A percentile compares a stretch with the other conserved stretches of the same genome.
These are phyloP conservation scores for Gentiana macrophylla DNA, from an alignment of 257 asterid species.

Conservation along the genomic window DNA sequence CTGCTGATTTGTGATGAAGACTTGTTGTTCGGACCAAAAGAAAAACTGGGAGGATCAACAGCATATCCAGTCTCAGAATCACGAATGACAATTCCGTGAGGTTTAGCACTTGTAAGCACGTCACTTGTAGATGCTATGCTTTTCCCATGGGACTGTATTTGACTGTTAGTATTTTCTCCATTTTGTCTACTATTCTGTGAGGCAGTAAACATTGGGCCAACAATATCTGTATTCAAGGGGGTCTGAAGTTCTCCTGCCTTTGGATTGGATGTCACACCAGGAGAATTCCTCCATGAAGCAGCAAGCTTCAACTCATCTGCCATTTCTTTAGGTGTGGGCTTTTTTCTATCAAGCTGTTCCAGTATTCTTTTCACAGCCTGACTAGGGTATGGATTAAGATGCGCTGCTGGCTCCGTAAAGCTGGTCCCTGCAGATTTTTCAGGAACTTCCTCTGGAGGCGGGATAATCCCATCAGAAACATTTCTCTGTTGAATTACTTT, in stretches of 20 bases:
- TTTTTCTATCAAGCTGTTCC: slow-evolving; percentile 61
- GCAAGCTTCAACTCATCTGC: slow-evolving; percentile 63
- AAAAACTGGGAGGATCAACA: slow-evolving; percentile 19
- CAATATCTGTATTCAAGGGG: slow-evolving; percentile 20
- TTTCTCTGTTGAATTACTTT: slow-evolving; percentile 26
- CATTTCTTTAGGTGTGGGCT: slow-evolving; percentile 68
- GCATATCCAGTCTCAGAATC: slow-evolving; percentile 22
- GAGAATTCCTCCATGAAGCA: slow-evolving; percentile 43
- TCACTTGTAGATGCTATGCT: slow-evolving; percentile 25
- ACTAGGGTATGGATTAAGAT: slow-evolving; percentile 25
- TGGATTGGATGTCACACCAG: slow-evolving; percentile 23
- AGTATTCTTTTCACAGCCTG: slow-evolving; percentile 42
- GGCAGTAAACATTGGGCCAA: slow-evolving; percentile 15
- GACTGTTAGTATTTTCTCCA: slow-evolving; percentile 21
- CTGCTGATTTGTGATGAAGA: slow-evolving; percentile 26
- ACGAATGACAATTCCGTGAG: slow-evolving; percentile 18
- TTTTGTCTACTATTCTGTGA: slow-evolving; percentile 16
- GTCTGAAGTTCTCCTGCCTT: slow-evolving; percentile 27
- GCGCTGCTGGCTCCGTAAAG: slow-evolving; percentile 16
- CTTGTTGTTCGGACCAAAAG: slow-evolving; percentile 9
- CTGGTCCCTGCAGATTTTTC: slow-evolving; percentile 20
- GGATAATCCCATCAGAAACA: slow-evolving; percentile 32
- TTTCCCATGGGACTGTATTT: slow-evolving; percentile 18
- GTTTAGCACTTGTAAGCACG: slow-evolving; percentile 20
- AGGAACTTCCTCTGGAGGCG: slow-evolving; percentile 27